These are phyloP conservation scores for Penicillium sp. DNA, from an alignment of 2,329 filamentous ascomycete species.

Conservation along the genomic window DNA sequence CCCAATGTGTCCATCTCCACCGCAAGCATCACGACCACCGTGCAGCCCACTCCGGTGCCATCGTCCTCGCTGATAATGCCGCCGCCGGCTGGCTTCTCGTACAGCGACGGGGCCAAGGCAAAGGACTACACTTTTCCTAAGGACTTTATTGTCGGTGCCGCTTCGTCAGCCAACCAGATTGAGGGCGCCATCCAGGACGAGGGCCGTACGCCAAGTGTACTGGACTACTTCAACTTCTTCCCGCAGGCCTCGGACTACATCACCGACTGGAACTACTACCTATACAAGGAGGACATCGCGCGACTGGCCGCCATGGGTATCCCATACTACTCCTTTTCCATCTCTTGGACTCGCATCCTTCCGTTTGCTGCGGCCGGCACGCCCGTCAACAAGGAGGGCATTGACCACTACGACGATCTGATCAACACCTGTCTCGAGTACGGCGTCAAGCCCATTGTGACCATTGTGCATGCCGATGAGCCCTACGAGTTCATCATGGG, in stretches of 20 bases:
- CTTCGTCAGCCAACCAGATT: conserved; percentile 45
- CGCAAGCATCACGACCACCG: conserved; percentile 48
- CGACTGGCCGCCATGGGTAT: conserved; percentile 41
- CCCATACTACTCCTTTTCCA: conserved; percentile 45
- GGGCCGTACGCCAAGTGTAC: conserved; percentile 39
- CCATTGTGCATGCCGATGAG: conserved; percentile 37
- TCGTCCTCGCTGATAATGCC: conserved; percentile 57
- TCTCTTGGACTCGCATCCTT: conserved; percentile 51
- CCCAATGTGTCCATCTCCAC: neutral
- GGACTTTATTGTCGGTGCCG: conserved; percentile 46
- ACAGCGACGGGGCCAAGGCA: conserved; percentile 20
- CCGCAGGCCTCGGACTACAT: conserved; percentile 48
- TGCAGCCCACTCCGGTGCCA: conserved; percentile 55
- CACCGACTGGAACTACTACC: conserved; percentile 51
- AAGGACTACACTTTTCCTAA: conserved; percentile 33
- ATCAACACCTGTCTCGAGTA: conserved; percentile 45
- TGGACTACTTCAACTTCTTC: conserved; percentile 37
- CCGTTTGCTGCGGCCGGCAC: conserved; percentile 47
- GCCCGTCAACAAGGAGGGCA: conserved; percentile 47
- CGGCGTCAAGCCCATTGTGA: conserved; percentile 47
- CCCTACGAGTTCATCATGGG: conserved; percentile 24
- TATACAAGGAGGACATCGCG: conserved; percentile 50
- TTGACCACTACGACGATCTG: conserved; percentile 51
- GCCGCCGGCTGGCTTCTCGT: conserved; percentile 52
- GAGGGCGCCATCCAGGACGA: conserved; percentile 45